Percentiles rank a stretch among this genome's conserved stretches.
Evolutionary conservation across 345 rosid genomes (phyloP).

Genomic region (Populus davidiana): DNA sequence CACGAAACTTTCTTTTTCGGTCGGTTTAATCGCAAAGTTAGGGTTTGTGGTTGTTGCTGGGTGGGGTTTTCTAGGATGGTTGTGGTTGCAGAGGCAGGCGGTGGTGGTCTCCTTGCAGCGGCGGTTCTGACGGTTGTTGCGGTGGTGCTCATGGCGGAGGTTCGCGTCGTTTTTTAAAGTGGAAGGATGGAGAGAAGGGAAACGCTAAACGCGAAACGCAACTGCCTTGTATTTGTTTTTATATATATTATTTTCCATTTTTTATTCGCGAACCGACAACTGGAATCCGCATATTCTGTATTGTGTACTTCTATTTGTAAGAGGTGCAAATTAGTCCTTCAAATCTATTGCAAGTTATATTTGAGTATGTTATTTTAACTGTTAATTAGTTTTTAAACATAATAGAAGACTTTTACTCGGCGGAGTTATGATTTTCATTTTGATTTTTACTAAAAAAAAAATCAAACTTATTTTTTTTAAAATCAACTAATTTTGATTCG

Average conservation of each 20-base stretch:
- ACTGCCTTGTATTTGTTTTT: not conserved
- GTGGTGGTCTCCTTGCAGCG: not conserved
- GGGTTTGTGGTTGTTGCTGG: constrained; percentile 43
- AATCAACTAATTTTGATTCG: too few species aligned
- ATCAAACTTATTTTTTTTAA: too few species aligned
- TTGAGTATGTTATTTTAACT: not conserved
- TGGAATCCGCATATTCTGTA: not conserved
- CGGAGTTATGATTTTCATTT: too few species aligned
- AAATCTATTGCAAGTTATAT: not conserved
- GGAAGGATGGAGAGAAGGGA: not conserved
- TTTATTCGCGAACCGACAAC: not conserved
- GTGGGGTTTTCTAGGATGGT: constrained; percentile 43
- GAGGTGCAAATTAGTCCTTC: not conserved
- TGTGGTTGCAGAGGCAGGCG: constrained; percentile 43
- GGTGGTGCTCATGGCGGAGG: not conserved
- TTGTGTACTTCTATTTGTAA: not conserved
- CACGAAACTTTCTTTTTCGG: constrained; percentile 86
- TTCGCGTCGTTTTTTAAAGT: not conserved
- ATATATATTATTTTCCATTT: too few species aligned
- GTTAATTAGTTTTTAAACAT: too few species aligned
- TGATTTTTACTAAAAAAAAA: too few species aligned
- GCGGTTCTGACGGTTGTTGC: not conserved
- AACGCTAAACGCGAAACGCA: not conserved
- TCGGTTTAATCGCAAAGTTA: constrained; percentile 60
- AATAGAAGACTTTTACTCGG: too few species aligned